phyloP scores from a whole-genome alignment of 176 grass and related monocot species.

The Echinochloa phyllopogon region DNA sequence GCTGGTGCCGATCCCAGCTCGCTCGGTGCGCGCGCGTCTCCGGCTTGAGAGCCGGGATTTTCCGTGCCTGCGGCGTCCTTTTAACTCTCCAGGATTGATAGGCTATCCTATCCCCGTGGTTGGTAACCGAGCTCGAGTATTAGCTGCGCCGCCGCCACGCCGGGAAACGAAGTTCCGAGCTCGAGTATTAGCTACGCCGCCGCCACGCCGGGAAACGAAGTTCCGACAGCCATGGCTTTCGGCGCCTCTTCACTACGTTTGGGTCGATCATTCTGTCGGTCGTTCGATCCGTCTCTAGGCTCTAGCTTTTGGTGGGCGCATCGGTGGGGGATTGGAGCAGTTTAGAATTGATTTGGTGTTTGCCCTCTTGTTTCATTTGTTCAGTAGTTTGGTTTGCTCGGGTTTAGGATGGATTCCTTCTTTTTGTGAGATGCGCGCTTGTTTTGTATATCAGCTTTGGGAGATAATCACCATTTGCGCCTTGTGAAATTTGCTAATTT shows the following conservation, averaged over 20 bases:
- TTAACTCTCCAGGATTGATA: neutral
- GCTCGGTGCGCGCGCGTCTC: neutral
- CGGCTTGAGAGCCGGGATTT: neutral
- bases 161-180: neutral
- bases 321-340: neutral
- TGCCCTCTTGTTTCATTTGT: neutral
- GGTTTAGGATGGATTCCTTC: neutral
- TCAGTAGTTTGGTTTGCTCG: neutral
- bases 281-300: neutral
- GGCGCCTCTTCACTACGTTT: neutral
- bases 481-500: neutral
- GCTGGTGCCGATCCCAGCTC: slow-evolving; percentile 16
- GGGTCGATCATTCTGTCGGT: neutral
- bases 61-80: neutral
- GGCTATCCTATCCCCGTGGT: too few species aligned
- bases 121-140: neutral
- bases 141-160: slow-evolving; percentile 1
- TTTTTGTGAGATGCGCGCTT: too few species aligned
- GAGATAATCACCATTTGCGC: neutral
- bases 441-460: neutral
- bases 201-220: neutral
- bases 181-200: neutral
- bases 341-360: neutral
- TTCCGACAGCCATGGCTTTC: neutral
- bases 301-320: neutral